A percentile compares a stretch with the other conserved stretches of the same genome.
Evolutionary conservation across 768 basidiomycete genomes (phyloP).

Genomic region (Mycena pura): DNA sequence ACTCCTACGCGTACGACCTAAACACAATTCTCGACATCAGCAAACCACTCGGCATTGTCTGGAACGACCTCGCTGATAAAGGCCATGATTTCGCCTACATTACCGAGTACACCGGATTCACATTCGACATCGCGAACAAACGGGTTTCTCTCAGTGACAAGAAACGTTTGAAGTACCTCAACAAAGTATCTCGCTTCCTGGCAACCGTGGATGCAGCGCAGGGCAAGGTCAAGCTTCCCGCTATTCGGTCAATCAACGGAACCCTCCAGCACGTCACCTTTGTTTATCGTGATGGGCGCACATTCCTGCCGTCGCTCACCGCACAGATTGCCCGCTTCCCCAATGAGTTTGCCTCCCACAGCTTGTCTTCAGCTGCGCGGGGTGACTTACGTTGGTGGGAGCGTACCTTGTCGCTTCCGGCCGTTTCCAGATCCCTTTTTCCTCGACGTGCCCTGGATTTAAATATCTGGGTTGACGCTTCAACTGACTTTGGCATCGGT

Average conservation of each 20-base stretch:
- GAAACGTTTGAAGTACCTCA: too few species aligned
- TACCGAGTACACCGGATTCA: too few species aligned
- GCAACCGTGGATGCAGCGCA: too few species aligned
- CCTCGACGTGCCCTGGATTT: neutral
- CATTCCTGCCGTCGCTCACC: neutral
- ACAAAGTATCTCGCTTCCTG: too few species aligned
- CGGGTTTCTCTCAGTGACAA: too few species aligned
- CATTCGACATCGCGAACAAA: too few species aligned
- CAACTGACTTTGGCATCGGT: conserved; percentile 38
- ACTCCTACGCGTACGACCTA: too few species aligned
- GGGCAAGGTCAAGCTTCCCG: neutral
- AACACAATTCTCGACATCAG: too few species aligned
- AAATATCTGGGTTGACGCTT: conserved; percentile 35
- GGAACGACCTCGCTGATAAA: too few species aligned
- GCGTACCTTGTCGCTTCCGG: neutral
- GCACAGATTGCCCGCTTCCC: neutral
- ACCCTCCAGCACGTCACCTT: neutral
- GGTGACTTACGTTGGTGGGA: conserved; percentile 15
- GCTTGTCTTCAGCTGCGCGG: neutral
- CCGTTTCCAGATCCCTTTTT: neutral
- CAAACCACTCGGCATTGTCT: too few species aligned
- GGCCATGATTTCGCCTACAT: too few species aligned
- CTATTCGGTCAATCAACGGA: neutral
- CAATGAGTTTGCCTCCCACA: neutral
- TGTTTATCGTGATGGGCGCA: neutral